Base-by-base conservation (phyloP, 139 green algal genomes). In the Spirogloea muscicola region DNA sequence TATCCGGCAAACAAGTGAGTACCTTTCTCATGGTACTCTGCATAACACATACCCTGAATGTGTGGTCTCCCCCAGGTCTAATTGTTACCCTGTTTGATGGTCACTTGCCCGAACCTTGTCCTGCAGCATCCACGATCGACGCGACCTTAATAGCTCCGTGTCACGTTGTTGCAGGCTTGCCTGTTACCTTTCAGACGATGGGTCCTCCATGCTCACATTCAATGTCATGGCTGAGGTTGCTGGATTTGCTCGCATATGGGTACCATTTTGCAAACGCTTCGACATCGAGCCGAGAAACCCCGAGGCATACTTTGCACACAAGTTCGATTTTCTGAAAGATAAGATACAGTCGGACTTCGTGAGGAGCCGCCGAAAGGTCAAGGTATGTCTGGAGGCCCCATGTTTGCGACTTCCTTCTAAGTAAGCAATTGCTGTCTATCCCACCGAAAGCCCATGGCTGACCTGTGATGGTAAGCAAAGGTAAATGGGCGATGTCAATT, bases 151-250 rank as follows among this genome's bases (percentile, higher is more conserved):
- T n/a, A n/a, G n/a, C n/a, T n/a, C n/a, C n/a, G n/a, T n/a, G n/a
- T n/a, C n/a, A n/a, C n/a, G n/a, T n/a, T n/a, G n/a, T n/a, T 63
- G 29, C 67, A 78, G 55, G 39, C 39, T 82, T 4, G 52, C 74
- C 0, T 72, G 42, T 6, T 82, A 82, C 46, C 27, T 82, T 16
- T 72, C 51, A 1, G 74, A 82, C 40, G 74, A 82, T 36, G 74
- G 74, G 4, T 43, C 58, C n/a, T 68, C 74, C 7, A 76, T 63
- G 64, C 65, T 82, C 29, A 82, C 52, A 36, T 82, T 82, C 59
- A 66, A 82, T 29, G n/a, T 41, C 36, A 78, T 82, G 74, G 74
- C 74, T 7, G 74, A 82, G 31, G 78, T 66, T 21, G 74, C 74
- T 37, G 51, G 64, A 0, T 82, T 79, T 51, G 74, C 74, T 29